Evolutionary conservation across 2,329 filamentous ascomycete genomes (phyloP), one percentile per base, ranked within the genome.

Genomic region (Colletotrichum musae): DNA sequence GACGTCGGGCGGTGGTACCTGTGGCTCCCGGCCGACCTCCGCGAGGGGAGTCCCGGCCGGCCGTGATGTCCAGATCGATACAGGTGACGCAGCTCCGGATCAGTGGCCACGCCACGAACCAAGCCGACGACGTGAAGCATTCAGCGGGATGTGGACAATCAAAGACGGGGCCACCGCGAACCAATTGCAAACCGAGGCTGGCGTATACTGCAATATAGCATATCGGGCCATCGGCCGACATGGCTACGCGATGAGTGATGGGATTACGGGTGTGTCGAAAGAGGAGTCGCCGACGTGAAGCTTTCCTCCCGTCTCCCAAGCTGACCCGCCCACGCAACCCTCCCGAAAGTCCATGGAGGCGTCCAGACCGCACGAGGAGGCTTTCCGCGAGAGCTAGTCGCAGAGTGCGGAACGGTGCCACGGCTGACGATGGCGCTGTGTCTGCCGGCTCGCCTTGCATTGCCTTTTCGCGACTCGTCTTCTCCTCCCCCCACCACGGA

Each of bases 271-370:
- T 10, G 47, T 50, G 47, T 24, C 26, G 43, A 39, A 39, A n/a
- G 48, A 45, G 65, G 43, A 16, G 24, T 36, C 60, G 39, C n/a
- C 48, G 60, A 58, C 58, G 53, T 36, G 65, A 41, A 36, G 41
- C 41, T 43, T 58, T 54, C 47, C 59, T 58, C 60, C 65, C 65
- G 65, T 65, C 6, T 18, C 26, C 45, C 21, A 24, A 45, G 50
- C 41, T 32, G 61, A 66, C 66, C 66, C 67, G 57, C 67, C 28
- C 51, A 70, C 63, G 10, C 32, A 36, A 66, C 66, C 57, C 67
- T 67, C 67, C 45, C 51, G 50, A 61, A 58, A 62, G 32, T 54
- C 41, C 36, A 52, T 43, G 52, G 62, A 39, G 57, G 24, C 43
- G 43, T 51, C 51, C 57, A 61, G 65, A 36, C 67, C 66, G 32